Evolutionary conservation across 345 rosid genomes (phyloP).

Genomic region (Luvunga scandens): DNA sequence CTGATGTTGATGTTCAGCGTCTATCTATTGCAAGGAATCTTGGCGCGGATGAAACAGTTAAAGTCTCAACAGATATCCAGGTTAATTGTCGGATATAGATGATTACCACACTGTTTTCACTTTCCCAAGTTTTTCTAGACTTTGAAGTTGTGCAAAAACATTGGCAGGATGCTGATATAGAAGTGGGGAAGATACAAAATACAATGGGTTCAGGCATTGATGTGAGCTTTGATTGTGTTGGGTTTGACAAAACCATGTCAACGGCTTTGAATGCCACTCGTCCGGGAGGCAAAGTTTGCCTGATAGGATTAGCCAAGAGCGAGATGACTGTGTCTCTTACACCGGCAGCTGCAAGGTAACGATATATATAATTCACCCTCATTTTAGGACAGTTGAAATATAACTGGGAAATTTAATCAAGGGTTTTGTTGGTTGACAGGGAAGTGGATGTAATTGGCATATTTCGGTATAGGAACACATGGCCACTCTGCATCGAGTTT

Average conservation of each 20-base stretch:
- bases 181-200: slow-evolving; percentile 41
- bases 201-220: slow-evolving; percentile 43
- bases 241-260: slow-evolving; percentile 56
- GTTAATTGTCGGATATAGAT: slow-evolving; percentile 14
- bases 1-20: slow-evolving; percentile 48
- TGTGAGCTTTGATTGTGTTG: slow-evolving; percentile 64
- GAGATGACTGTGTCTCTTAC: slow-evolving; percentile 58
- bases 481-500: slow-evolving; percentile 60
- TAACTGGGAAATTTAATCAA: neutral
- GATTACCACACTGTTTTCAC: too few species aligned
- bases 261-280: slow-evolving; percentile 51
- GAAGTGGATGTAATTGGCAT: slow-evolving; percentile 68
- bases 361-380: neutral
- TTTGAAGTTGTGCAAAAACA: neutral
- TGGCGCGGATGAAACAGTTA: slow-evolving; percentile 44
- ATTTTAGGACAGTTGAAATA: neutral
- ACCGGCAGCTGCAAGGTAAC: slow-evolving; percentile 64
- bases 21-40: slow-evolving; percentile 46
- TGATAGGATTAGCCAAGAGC: slow-evolving; percentile 43
- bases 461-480: slow-evolving; percentile 58
- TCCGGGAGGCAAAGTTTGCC: slow-evolving; percentile 67
- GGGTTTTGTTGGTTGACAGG: slow-evolving; percentile 29
- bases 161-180: slow-evolving; percentile 42
- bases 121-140: neutral
- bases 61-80: slow-evolving; percentile 48